phyloP scores from a whole-genome alignment of 179 eudicot genomes.

The Beta macrorhiza region DNA sequence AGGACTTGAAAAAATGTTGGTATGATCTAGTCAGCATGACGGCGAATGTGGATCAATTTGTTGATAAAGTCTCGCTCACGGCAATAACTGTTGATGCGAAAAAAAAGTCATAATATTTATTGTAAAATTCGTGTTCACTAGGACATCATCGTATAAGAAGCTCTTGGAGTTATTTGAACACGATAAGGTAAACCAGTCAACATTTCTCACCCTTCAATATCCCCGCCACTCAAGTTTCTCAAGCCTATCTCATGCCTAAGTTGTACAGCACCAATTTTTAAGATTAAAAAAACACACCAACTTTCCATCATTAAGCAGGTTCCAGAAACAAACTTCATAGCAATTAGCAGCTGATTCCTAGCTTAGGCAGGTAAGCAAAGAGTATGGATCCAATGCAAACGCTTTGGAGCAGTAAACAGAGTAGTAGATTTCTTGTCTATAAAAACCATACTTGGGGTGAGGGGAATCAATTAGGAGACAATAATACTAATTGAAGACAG shows the following conservation, averaged over 20 bases:
- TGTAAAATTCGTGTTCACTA: neutral
- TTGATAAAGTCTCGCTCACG: constrained; percentile 68
- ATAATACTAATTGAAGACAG: neutral
- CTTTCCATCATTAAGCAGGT: no score
- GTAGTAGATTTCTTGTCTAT: no score
- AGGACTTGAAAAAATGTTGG: constrained; percentile 3
- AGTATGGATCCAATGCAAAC: neutral
- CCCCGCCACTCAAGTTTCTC: neutral
- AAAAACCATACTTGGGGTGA: neutral
- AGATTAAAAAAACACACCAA: no score
- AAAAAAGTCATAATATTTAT: constrained; percentile 10
- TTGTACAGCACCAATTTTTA: no score
- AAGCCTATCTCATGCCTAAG: neutral
- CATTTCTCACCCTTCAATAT: neutral
- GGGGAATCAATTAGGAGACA: neutral
- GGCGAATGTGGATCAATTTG: constrained; percentile 61
- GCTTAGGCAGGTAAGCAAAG: neutral
- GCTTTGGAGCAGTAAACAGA: neutral
- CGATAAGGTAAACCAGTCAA: neutral
- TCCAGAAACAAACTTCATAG: neutral
- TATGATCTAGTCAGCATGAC: constrained; percentile 62
- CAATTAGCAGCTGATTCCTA: neutral
- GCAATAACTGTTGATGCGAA: constrained; percentile 45
- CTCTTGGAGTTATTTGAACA: neutral
- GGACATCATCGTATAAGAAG: neutral